Conservation (phyloP, 371 early-diverging fungal species). For the Ordospora pajunii region DNA sequence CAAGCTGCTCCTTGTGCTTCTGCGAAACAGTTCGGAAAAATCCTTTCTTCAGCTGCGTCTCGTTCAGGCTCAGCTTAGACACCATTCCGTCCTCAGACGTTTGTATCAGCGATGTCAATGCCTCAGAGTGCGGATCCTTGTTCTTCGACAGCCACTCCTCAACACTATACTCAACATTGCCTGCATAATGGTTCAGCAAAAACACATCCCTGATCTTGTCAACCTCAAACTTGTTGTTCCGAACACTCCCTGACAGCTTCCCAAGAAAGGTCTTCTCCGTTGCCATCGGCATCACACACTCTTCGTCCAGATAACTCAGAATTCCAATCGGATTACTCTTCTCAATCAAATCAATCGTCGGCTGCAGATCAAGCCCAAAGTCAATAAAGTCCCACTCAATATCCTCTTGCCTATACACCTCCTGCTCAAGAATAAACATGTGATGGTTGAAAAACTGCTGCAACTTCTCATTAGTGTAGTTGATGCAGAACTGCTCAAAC, state of each 20-base stretch:
- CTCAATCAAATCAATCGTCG: conserved; percentile 93
- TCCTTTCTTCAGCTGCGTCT: conserved; percentile 63
- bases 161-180: conserved; percentile 85
- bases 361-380: conserved; percentile 94
- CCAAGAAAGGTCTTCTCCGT: conserved; percentile 85
- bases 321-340: conserved; percentile 89
- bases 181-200: conserved; percentile 88
- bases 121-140: conserved; percentile 96
- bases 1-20: conserved; percentile 84
- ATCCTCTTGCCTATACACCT: conserved; percentile 85
- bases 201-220: conserved; percentile 75
- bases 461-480: conserved; percentile 97
- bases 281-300: conserved; percentile 94
- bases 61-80: neutral
- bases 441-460: conserved; percentile 99
- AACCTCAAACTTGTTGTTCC: conserved; percentile 33
- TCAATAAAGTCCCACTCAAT: conserved; percentile 97
- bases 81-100: neutral
- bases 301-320: conserved; percentile 90
- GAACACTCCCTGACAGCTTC: conserved; percentile 66
- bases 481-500: conserved; percentile 98
- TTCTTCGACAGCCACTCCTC: conserved; percentile 92
- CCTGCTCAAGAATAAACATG: conserved; percentile 98
- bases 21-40: conserved; percentile 75
- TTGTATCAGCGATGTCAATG: conserved; percentile 62